A percentile compares a stretch with the other conserved stretches of the same genome.
phyloP scores from a whole-genome alignment of 2,329 filamentous ascomycete genomes.

The Colletotrichum coccodes region DNA sequence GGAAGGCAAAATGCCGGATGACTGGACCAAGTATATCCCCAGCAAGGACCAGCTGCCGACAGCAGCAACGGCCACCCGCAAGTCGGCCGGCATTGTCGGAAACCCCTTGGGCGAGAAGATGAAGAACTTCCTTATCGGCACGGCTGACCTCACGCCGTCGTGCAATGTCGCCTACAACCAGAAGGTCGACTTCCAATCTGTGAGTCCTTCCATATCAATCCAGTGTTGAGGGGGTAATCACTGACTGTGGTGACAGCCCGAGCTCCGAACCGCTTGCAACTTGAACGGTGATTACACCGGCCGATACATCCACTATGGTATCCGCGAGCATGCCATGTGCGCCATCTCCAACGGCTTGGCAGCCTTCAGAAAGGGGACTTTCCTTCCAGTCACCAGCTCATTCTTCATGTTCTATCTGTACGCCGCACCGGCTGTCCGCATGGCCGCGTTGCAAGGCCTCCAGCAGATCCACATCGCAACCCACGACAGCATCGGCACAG shows the following conservation, averaged over 20 bases:
- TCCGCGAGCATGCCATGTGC: slow-evolving; percentile 71
- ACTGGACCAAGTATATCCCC: slow-evolving; percentile 61
- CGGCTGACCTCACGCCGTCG: slow-evolving; percentile 61
- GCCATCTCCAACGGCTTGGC: slow-evolving; percentile 67
- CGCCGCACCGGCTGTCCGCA: slow-evolving; percentile 30
- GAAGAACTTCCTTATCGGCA: slow-evolving; percentile 61
- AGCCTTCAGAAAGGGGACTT: slow-evolving; percentile 63
- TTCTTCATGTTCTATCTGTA: slow-evolving; percentile 73
- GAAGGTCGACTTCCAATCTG: slow-evolving; percentile 59
- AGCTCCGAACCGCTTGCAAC: slow-evolving; percentile 52
- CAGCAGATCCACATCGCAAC: slow-evolving; percentile 69
- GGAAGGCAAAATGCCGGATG: slow-evolving; percentile 54
- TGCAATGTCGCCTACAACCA: slow-evolving; percentile 65
- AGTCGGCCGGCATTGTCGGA: slow-evolving; percentile 56
- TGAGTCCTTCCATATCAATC: slow-evolving; percentile 35
- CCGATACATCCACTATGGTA: slow-evolving; percentile 68
- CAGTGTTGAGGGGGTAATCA: background rate
- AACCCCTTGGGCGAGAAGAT: slow-evolving; percentile 61
- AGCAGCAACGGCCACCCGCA: slow-evolving; percentile 57
- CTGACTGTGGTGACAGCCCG: slow-evolving; percentile 39
- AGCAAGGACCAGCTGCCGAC: slow-evolving; percentile 53
- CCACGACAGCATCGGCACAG: slow-evolving; percentile 68
- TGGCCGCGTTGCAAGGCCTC: slow-evolving; percentile 59
- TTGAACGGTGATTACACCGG: slow-evolving; percentile 64
- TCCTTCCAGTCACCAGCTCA: slow-evolving; percentile 65